These are phyloP conservation scores for Rhizopus delemar DNA, from an alignment of 371 early-diverging fungal genomes.

Conservation along the genomic window DNA sequence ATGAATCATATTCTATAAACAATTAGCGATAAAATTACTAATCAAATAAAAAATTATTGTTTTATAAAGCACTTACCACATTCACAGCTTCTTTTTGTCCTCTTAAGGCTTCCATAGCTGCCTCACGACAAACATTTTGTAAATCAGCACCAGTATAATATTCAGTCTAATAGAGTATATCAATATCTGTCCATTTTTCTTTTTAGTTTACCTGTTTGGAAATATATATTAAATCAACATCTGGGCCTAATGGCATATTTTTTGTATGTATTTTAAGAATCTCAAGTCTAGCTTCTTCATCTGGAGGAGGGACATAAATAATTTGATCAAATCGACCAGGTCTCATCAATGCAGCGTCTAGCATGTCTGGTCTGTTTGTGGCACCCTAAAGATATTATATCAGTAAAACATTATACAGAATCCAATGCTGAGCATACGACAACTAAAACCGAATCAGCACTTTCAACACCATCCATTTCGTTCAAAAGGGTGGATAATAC, in stretches of 20 bases:
- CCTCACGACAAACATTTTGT: conserved; percentile 94
- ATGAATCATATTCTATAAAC: conserved; percentile 18
- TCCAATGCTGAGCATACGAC: conserved; percentile 56
- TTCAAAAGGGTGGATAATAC: conserved; percentile 89
- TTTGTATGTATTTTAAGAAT: conserved; percentile 88
- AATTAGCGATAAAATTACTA: background rate
- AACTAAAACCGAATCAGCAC: conserved; percentile 72
- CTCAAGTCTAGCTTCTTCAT: conserved; percentile 71
- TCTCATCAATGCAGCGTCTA: conserved; percentile 92
- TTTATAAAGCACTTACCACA: conserved; percentile 42
- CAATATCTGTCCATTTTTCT: conserved; percentile 4
- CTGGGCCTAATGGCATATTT: conserved; percentile 68
- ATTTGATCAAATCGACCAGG: conserved; percentile 95
- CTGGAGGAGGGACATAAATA: conserved; percentile 93
- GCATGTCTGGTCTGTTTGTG: conserved; percentile 97
- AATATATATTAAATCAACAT: conserved; percentile 72
- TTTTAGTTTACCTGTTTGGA: conserved; percentile 54
- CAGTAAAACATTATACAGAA: background rate
- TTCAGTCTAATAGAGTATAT: conserved; percentile 58
- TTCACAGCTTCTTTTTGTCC: conserved; percentile 38
- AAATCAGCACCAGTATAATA: conserved; percentile 98
- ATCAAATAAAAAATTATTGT: background rate
- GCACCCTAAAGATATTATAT: conserved; percentile 63
- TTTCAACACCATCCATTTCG: conserved; percentile 97
- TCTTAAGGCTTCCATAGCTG: conserved; percentile 84